Evolutionary conservation across 352 stramenopile species (phyloP).

Genomic region (Pythium scleroteichum): DNA sequence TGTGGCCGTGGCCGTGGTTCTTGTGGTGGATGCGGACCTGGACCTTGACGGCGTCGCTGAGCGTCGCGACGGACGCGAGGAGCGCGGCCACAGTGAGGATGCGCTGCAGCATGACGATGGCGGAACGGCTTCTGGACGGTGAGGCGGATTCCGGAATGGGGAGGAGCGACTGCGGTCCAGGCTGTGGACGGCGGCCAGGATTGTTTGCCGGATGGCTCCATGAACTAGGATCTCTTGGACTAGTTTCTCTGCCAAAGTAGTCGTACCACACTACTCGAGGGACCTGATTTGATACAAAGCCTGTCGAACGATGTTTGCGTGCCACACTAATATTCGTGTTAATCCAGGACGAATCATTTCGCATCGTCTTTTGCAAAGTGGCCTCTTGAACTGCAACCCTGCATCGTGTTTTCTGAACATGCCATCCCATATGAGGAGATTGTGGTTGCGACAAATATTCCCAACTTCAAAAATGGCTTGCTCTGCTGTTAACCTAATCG

Average conservation of each 20-base stretch:
- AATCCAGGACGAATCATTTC: not conserved
- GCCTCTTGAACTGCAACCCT: too few relatives aligned
- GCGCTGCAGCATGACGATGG: conserved; percentile 17
- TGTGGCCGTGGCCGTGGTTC: not conserved
- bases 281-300: not conserved
- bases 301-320: not conserved
- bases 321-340: not conserved
- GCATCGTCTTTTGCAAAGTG: not conserved
- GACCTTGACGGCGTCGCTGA: conserved; percentile 10
- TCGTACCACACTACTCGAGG: not conserved
- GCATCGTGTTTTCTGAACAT: too few relatives aligned
- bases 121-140: not conserved
- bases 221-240: too few relatives aligned
- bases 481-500: too few relatives aligned
- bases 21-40: conserved; percentile 16
- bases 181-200: too few relatives aligned
- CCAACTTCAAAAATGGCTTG: too few relatives aligned
- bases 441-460: too few relatives aligned
- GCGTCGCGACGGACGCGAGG: conserved; percentile 9
- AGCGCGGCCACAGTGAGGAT: conserved; percentile 15
- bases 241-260: too few relatives aligned
- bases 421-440: too few relatives aligned
- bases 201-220: too few relatives aligned
- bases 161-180: too few relatives aligned
- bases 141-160: conserved; percentile 18